These are phyloP conservation scores for Coniferiporia weirii DNA, from an alignment of 1,284 basidiomycete genomes.

Conservation along the genomic window DNA sequence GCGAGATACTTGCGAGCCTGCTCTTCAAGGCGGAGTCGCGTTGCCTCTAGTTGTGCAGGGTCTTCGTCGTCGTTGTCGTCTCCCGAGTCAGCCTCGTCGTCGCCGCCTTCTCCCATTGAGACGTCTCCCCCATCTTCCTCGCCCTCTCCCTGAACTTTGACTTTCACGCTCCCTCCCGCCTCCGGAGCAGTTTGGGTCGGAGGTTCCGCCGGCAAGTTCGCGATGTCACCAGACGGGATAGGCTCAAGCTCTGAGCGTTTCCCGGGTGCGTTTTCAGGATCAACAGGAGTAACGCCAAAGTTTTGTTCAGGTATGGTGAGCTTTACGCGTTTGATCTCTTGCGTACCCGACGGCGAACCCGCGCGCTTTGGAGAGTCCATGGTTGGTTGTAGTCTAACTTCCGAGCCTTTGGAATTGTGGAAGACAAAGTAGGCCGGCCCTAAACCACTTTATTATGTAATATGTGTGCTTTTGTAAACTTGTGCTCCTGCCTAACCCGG, in stretches of 20 bases:
- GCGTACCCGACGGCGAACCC: constrained; percentile 51
- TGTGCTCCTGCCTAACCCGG: too few species aligned
- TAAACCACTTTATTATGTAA: too few species aligned
- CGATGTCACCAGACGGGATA: constrained; percentile 62
- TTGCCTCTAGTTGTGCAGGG: constrained; percentile 74
- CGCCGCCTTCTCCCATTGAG: constrained; percentile 44
- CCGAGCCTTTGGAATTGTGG: too few species aligned
- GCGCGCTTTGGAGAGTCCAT: constrained; percentile 69
- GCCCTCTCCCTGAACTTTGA: constrained; percentile 69
- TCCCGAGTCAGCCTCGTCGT: constrained; percentile 65
- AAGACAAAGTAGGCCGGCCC: too few species aligned
- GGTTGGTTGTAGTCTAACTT: neutral
- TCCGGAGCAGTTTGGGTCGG: constrained; percentile 40
- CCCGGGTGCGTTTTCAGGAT: constrained; percentile 68
- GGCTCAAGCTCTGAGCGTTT: constrained; percentile 76
- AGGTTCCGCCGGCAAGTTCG: constrained; percentile 56
- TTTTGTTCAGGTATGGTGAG: constrained; percentile 55
- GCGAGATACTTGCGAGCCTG: constrained; percentile 93
- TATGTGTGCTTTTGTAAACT: too few species aligned
- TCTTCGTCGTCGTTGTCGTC: constrained; percentile 76
- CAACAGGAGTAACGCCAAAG: constrained; percentile 62
- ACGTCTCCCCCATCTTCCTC: constrained; percentile 24
- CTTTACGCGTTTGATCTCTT: constrained; percentile 62
- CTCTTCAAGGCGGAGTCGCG: constrained; percentile 72
- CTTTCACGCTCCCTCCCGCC: constrained; percentile 44